Base-by-base conservation (phyloP, 116 monocot species). In the Thalassia testudinum region DNA sequence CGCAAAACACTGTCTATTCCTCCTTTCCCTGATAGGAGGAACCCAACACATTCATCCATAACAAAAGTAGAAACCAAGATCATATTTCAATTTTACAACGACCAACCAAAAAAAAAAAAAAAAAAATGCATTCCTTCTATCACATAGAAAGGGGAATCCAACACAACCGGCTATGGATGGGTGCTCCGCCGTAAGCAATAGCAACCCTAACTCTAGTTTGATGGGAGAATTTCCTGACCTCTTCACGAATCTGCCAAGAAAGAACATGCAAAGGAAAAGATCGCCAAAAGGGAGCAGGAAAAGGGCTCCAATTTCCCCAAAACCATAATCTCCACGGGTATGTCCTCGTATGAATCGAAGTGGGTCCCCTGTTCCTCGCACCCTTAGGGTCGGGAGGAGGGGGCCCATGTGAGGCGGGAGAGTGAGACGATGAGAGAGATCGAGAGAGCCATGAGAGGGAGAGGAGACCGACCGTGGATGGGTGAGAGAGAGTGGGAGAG, bases 261-360 rank as follows among this genome's bases (percentile, higher is more conserved):
- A 12, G 14, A 42, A 29, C 23, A 13, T 16, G 5, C 12, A 5
- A 7, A 34, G 15, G 45, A 5, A n/a, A 45, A 5, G 4, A n/a
- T 4, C 27, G n/a, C 0, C n/a, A 27, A 3, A 17, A 15, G n/a
- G 26, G 8, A 48, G 27, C 24, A 27, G n/a, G 26, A 16, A 8
- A 58, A 58, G 25, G 15, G 4, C 2, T 4, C 23, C 16, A 58
- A 27, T 15, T 27, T 21, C 8, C 12, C 12, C 7, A 6, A 12
- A 26, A 25, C 16, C n/a, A 52, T 27, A 51, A 73, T 81, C 52
- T 90, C 90, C 1, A 90, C 84, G 0, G 84, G 77, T 37, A 90
- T 90, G 57, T 90, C 90, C 49, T 90, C 90, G 27, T 90, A 90
- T 1, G 90, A 83, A 23, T 80, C 80, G 27, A 90, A 90, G 47